Evolutionary conservation across 1,284 basidiomycete species (phyloP), one percentile per base, ranked within the genome.

Genomic region (Dichomitus squalens): DNA sequence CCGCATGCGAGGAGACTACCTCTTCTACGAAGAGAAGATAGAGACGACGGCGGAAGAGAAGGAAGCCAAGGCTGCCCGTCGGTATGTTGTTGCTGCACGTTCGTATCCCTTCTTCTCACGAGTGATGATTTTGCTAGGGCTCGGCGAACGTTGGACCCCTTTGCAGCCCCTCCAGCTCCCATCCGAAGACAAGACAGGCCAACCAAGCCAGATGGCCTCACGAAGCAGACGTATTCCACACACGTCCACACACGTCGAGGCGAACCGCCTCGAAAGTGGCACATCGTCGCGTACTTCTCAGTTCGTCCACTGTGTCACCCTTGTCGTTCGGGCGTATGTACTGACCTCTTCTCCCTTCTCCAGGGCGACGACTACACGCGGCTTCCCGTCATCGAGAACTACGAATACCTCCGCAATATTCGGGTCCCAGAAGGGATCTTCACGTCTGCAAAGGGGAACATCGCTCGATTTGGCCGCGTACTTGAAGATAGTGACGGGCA

Each of bases 1-100:
- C 70, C 75, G 87, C 57, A 89, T 90, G 88, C 78, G 88, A n/a
- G 88, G 88, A 7, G 88, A 89, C 68, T 90, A 88, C 68, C 75
- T 90, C 8, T 89, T 87, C 68, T 90, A 90, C 63, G 88, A 91
- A 68, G 88, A 90, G 68, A 90, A 90, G 67, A 83, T 90, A 41
- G 88, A 87, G 64, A 86, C 84, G 0, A 90, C 88, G 0, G 82
- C 86, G 60, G 88, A 87, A 63, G 88, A 90, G 68, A 83, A 83
- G 58, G 86, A 88, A 64, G 83, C 85, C 0, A 90, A 90, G 66
- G 88, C 88, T 51, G 85, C 84, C 23, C 75, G 88, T 65, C 79
- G 88, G 88, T 88, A 58, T 56, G 73, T 66, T 34, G 8, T 34
- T 47, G 20, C 49, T 27, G 25, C 49, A 43, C 60, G 51, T 54